Base-by-base conservation (phyloP, 139 green algal species). In the Micractinium conductrix region DNA sequence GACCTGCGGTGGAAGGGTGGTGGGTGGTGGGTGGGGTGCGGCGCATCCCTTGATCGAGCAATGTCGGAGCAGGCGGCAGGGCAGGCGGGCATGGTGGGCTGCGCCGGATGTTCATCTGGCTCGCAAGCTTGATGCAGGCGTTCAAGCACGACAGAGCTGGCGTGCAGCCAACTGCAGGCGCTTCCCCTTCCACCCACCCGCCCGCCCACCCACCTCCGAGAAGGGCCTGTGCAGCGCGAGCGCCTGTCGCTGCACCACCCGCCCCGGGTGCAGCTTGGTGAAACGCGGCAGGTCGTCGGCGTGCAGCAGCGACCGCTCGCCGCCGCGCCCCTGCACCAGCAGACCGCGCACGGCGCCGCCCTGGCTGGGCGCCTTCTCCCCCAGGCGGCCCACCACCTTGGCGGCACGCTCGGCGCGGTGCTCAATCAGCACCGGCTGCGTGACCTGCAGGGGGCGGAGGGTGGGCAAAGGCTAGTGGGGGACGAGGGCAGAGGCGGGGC, bases 281-380 rank as follows among this genome's bases (percentile, higher is more conserved):
- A 96, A 99, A 30, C 74, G 73, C 3, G 88, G 90, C 60, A 99
- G 91, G 88, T 99, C 97, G 7, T 95, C 89, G 4, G 95, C 92
- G 45, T 92, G 86, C 91, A 99, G 84, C 44, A 99, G 53, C 80
- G 89, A 78, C 80, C 92, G 86, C 22, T n/a, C 72, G 62, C 78
- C 71, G 48, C 88, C 87, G 71, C 92, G 91, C 40, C 33, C 63
- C 78, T 91, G 86, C 38, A 98, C 95, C 74, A 97, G 86, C 82
- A 97, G 72, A 22, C 93, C 94, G n/a, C 80, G 71, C 78, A 96
- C n/a, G 5, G 63, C 30, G 45, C 85, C 44, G 37, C 91, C 93
- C 9, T 86, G 75, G 40, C 83, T 69, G 12, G 92, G 85, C 55
- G 86, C 80, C 84, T 93, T 93, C 73, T 95, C 91, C 14, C 55